A percentile compares a stretch with the other conserved stretches of the same genome.
Conservation (phyloP, 371 early-diverging fungal species). For the Rhizopus delemar region DNA sequence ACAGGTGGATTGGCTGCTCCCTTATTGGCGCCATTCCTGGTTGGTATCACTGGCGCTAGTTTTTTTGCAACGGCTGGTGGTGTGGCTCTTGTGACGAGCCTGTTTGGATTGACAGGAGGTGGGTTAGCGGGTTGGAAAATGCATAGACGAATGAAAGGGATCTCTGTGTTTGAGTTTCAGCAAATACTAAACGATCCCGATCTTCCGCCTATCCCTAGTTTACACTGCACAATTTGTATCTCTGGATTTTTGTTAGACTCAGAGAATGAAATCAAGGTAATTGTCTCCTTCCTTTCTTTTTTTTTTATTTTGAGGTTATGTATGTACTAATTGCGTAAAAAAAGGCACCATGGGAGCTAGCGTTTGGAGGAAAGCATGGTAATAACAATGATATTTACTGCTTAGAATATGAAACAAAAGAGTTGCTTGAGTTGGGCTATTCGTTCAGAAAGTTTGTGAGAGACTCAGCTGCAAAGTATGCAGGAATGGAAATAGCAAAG, state of each 20-base stretch:
- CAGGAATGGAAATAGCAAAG: constrained; percentile 84
- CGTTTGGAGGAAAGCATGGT: constrained; percentile 36
- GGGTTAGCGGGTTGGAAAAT: constrained; percentile 66
- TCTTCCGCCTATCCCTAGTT: constrained; percentile 59
- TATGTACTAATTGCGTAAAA: constrained; percentile 12
- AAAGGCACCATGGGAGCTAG: constrained; percentile 57
- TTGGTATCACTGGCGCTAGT: constrained; percentile 59
- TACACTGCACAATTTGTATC: constrained; percentile 64
- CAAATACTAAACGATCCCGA: constrained; percentile 57
- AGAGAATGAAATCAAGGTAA: constrained; percentile 39
- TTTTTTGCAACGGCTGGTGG: constrained; percentile 66
- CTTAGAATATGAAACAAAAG: constrained; percentile 79
- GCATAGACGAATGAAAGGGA: constrained; percentile 51
- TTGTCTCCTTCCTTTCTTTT: neutral
- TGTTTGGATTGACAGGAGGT: constrained; percentile 67
- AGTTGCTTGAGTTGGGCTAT: constrained; percentile 73
- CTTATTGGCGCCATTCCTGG: constrained; percentile 58
- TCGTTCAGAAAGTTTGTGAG: constrained; percentile 80
- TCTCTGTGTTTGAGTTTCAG: constrained; percentile 62
- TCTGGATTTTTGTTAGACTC: constrained; percentile 62
- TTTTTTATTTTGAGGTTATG: neutral
- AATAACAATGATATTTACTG: constrained; percentile 57
- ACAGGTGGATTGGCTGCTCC: constrained; percentile 74
- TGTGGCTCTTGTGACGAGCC: constrained; percentile 60
- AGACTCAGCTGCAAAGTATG: constrained; percentile 78